phyloP scores from a whole-genome alignment of 192 early-diverging fungal species.

The Backusella liffmaniae region DNA sequence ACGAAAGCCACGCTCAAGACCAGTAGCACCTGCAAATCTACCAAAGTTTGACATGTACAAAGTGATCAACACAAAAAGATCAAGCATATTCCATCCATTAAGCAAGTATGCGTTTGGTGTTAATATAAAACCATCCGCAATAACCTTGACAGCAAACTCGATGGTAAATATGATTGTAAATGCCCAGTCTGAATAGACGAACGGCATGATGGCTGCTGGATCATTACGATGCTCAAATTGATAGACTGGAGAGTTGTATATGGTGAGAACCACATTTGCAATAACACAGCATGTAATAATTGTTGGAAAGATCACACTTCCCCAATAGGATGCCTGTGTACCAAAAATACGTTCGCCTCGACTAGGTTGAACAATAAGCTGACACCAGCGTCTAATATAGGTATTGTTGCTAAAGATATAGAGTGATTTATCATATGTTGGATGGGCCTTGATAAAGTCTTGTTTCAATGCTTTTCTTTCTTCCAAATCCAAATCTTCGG shows the following conservation, averaged over 20 bases:
- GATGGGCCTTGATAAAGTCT: slow-evolving; percentile 45
- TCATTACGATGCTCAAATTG: slow-evolving; percentile 39
- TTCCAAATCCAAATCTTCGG: slow-evolving; percentile 26
- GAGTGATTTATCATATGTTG: slow-evolving; percentile 51
- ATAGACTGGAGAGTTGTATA: slow-evolving; percentile 46
- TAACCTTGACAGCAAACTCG: slow-evolving; percentile 53
- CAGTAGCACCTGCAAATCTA: slow-evolving; percentile 34
- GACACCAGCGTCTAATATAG: slow-evolving; percentile 44
- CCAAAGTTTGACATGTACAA: slow-evolving; percentile 49
- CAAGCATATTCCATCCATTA: slow-evolving; percentile 58
- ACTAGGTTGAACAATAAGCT: slow-evolving; percentile 48
- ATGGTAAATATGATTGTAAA: slow-evolving; percentile 52
- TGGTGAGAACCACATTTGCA: slow-evolving; percentile 46
- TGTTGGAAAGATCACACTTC: slow-evolving; percentile 43
- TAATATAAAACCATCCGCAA: slow-evolving; percentile 61
- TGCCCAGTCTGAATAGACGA: slow-evolving; percentile 41
- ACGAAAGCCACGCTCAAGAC: slow-evolving; percentile 48
- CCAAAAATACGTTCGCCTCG: slow-evolving; percentile 50
- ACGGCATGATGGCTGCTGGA: not conserved
- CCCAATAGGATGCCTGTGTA: slow-evolving; percentile 32
- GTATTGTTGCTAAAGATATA: slow-evolving; percentile 51
- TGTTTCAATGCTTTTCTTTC: slow-evolving; percentile 40
- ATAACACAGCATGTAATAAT: slow-evolving; percentile 49
- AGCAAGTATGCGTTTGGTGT: slow-evolving; percentile 59
- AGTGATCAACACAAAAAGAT: slow-evolving; percentile 57